phyloP scores from a whole-genome alignment of 805 yeast genomes.

The Candida easanensis region DNA sequence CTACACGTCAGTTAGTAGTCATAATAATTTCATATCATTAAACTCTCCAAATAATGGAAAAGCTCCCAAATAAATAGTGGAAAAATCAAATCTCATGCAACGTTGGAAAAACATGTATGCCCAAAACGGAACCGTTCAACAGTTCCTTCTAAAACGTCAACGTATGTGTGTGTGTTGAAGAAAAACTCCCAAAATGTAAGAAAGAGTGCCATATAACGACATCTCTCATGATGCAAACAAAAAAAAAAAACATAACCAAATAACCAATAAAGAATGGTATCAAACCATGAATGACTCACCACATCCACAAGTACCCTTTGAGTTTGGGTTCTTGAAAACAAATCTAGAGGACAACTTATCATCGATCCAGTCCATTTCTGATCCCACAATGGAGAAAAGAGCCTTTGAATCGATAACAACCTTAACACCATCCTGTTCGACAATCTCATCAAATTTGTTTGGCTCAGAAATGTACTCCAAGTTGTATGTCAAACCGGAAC shows the following conservation, averaged over 20 bases:
- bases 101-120: not conserved
- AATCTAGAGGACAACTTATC: constrained; percentile 87
- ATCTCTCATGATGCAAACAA: no score
- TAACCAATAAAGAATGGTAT: no score
- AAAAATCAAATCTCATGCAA: no score
- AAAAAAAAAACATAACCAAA: no score
- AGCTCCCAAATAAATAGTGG: not conserved
- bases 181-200: not conserved
- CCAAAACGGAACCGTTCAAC: not conserved
- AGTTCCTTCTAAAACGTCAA: not conserved
- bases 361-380: constrained; percentile 98
- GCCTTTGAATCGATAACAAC: constrained; percentile 96
- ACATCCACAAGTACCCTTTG: constrained; percentile 98
- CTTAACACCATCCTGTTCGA: constrained; percentile 90
- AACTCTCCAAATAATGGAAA: not conserved
- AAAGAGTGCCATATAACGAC: no score
- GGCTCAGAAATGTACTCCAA: constrained; percentile 86
- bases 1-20: no score
- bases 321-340: constrained; percentile 92
- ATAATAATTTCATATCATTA: not conserved
- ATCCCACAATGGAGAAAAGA: constrained; percentile 89
- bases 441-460: constrained; percentile 93
- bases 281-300: constrained; percentile 98
- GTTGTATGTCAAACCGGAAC: constrained; percentile 92
- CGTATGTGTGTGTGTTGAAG: not conserved